phyloP scores from a whole-genome alignment of 2,329 filamentous ascomycete genomes.

The Diaporthe aspalathi region DNA sequence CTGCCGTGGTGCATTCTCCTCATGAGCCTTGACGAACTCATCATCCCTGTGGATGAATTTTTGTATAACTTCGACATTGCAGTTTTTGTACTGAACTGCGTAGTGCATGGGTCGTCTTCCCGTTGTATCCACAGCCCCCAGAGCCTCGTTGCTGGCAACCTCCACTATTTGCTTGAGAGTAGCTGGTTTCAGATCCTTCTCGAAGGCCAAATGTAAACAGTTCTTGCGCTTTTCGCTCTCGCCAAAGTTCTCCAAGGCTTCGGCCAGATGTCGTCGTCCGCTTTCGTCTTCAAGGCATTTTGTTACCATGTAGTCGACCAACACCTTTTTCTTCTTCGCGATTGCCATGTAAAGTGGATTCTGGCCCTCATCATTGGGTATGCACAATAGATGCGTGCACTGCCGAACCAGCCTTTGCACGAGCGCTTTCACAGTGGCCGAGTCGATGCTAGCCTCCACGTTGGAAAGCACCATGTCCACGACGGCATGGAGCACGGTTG shows the following conservation, averaged over 20 bases:
- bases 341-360: constrained; percentile 7
- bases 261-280: background rate
- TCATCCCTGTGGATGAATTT: background rate
- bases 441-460: background rate
- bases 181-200: background rate
- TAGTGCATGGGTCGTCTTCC: constrained; percentile 4
- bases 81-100: background rate
- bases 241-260: background rate
- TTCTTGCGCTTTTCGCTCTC: background rate
- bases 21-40: accelerated
- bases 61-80: background rate
- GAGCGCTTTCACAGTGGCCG: background rate
- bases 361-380: background rate
- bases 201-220: constrained; percentile 13
- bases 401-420: background rate
- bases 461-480: background rate
- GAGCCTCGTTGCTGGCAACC: background rate
- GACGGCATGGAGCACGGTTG: background rate
- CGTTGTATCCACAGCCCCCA: background rate
- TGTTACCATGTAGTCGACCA: background rate
- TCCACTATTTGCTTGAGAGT: background rate
- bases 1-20: too few species aligned
- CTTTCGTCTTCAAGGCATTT: background rate
- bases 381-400: background rate
- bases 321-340: background rate